Evolutionary conservation across 2,329 filamentous ascomycete genomes (phyloP).

Genomic region (Graphilbum fragrans): DNA sequence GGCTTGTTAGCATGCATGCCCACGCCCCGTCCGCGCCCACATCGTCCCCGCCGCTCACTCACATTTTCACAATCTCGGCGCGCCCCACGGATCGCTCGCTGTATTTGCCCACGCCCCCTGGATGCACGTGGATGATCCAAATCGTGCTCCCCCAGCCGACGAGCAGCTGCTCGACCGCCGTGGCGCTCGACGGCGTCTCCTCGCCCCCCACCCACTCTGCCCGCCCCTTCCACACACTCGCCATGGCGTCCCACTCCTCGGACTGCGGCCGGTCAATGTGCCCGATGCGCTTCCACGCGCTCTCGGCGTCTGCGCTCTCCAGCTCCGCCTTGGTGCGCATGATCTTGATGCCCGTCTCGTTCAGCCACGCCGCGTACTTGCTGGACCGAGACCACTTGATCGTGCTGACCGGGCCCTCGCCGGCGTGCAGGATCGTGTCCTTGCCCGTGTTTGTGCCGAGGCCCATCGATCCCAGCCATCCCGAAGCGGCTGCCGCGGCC

Average conservation of each 20-base stretch:
- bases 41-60: conserved; percentile 28
- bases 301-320: conserved; percentile 62
- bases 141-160: conserved; percentile 94
- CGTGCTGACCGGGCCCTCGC: conserved; percentile 79
- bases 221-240: conserved; percentile 83
- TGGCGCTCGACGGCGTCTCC: conserved; percentile 49
- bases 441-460: conserved; percentile 66
- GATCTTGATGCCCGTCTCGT: conserved; percentile 94
- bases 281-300: conserved; percentile 88
- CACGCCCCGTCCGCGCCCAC: too few species aligned
- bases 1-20: too few species aligned
- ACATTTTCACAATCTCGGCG: conserved; percentile 89
- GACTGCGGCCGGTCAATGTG: conserved; percentile 83
- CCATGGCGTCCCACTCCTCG: conserved; percentile 91
- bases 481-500: conserved; percentile 71
- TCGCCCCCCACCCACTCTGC: conserved; percentile 89
- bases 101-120: conserved; percentile 54
- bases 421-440: conserved; percentile 79
- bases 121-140: conserved; percentile 88
- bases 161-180: conserved; percentile 62
- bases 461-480: conserved; percentile 85
- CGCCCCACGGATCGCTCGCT: conserved; percentile 64
- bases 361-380: conserved; percentile 88
- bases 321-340: conserved; percentile 84
- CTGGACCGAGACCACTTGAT: conserved; percentile 94